These are phyloP conservation scores for Schizopora paradoxa DNA, from an alignment of 1,284 basidiomycete species.

Conservation along the genomic window DNA sequence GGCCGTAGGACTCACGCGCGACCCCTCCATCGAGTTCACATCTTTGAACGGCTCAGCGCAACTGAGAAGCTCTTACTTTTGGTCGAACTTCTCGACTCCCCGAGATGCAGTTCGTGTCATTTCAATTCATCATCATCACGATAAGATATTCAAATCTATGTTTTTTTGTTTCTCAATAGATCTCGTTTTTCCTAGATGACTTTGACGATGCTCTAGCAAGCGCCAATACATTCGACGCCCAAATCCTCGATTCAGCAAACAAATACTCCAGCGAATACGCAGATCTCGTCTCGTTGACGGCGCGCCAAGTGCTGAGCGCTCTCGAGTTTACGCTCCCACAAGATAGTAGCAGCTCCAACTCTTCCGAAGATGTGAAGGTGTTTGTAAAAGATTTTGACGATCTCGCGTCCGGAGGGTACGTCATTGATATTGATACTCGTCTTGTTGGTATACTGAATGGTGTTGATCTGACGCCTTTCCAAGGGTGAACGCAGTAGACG, in stretches of 20 bases:
- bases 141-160: conserved; percentile 16
- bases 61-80: conserved; percentile 29
- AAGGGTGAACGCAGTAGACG: conserved; percentile 42
- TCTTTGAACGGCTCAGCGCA: background rate
- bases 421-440: background rate
- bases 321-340: conserved; percentile 29
- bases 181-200: conserved; percentile 24
- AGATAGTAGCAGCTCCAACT: conserved; percentile 29
- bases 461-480: conserved; percentile 12
- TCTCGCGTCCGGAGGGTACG: conserved; percentile 1
- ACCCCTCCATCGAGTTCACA: conserved; percentile 11
- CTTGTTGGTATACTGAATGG: background rate
- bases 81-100: conserved; percentile 13
- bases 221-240: conserved; percentile 22
- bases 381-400: conserved; percentile 44
- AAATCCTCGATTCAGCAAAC: conserved; percentile 23
- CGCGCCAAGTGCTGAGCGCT: conserved; percentile 24
- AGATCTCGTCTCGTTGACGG: conserved; percentile 20
- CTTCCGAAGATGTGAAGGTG: conserved; percentile 37
- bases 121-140: background rate
- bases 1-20: conserved; percentile 14
- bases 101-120: conserved; percentile 19
- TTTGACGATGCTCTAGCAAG: conserved; percentile 19
- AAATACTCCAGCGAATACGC: conserved; percentile 23
- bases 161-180: conserved; percentile 22